These are phyloP conservation scores for Colletotrichum lindemuthianum DNA, from an alignment of 2,329 filamentous ascomycete species.

Conservation along the genomic window DNA sequence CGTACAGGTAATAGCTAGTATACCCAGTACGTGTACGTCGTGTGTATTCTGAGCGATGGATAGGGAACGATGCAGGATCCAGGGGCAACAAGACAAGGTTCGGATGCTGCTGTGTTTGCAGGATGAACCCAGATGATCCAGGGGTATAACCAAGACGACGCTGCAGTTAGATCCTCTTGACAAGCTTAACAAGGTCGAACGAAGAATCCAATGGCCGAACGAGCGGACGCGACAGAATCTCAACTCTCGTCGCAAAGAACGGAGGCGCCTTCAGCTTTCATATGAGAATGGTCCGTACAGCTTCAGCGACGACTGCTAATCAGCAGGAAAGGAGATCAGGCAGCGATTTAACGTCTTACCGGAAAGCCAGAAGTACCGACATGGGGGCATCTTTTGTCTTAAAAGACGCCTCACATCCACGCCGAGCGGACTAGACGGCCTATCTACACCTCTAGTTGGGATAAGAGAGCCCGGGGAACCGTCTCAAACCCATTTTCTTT, in stretches of 20 bases:
- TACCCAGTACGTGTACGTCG: no score
- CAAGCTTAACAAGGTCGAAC: background rate
- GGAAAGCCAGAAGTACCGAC: background rate
- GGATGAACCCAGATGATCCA: no score
- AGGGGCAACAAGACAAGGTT: no score
- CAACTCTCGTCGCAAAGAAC: constrained; percentile 1
- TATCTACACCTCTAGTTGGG: background rate
- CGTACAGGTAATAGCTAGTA: no score
- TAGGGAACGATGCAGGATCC: no score
- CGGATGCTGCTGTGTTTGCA: no score
- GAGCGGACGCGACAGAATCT: constrained; percentile 21
- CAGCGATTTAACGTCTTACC: background rate
- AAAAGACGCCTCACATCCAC: background rate
- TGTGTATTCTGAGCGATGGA: no score
- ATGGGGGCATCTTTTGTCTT: constrained; percentile 9
- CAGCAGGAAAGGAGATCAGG: background rate
- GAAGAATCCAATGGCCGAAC: background rate
- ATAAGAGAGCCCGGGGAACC: background rate
- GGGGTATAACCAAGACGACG: background rate
- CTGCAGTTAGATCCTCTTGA: background rate
- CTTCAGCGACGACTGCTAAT: background rate
- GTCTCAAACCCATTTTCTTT: constrained; percentile 11
- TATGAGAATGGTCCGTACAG: background rate
- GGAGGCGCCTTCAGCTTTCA: background rate
- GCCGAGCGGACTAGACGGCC: background rate